Conservation (phyloP, 495 filamentous ascomycete genomes). For the Trichodelitschia bisporula region DNA sequence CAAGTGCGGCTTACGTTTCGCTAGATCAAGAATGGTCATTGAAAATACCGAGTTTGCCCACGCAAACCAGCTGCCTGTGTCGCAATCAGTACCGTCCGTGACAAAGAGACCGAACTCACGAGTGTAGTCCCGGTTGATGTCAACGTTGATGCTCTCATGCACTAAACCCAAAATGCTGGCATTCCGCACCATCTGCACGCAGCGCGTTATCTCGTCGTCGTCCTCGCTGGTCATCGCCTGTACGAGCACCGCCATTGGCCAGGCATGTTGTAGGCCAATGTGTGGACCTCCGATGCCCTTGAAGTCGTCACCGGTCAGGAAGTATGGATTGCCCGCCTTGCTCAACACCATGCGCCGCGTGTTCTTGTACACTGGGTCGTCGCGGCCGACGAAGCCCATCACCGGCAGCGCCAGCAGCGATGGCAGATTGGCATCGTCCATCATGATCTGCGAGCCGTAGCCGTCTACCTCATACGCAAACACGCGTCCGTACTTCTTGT, state of each 20-base stretch:
- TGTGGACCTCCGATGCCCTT: slow-evolving; percentile 72
- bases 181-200: slow-evolving; percentile 45
- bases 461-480: slow-evolving; percentile 96
- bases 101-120: slow-evolving; percentile 20
- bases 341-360: slow-evolving; percentile 77
- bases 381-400: slow-evolving; percentile 49
- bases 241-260: slow-evolving; percentile 86
- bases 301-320: slow-evolving; percentile 52
- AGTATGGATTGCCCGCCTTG: slow-evolving; percentile 71
- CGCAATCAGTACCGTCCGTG: not conserved
- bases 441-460: slow-evolving; percentile 70
- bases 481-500: slow-evolving; percentile 62
- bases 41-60: slow-evolving; percentile 97
- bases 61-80: slow-evolving; percentile 72
- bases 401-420: slow-evolving; percentile 70
- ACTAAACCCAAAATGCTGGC: slow-evolving; percentile 55
- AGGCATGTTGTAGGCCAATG: slow-evolving; percentile 71
- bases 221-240: slow-evolving; percentile 79
- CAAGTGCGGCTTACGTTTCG: slow-evolving; percentile 61
- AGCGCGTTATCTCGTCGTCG: slow-evolving; percentile 54
- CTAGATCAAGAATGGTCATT: slow-evolving; percentile 76
- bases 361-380: slow-evolving; percentile 58
- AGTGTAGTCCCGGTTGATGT: slow-evolving; percentile 48
- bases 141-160: slow-evolving; percentile 82
- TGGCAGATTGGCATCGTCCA: slow-evolving; percentile 96